Base-by-base conservation (phyloP, 2,329 filamentous ascomycete species). In the Shiraia sp. region DNA sequence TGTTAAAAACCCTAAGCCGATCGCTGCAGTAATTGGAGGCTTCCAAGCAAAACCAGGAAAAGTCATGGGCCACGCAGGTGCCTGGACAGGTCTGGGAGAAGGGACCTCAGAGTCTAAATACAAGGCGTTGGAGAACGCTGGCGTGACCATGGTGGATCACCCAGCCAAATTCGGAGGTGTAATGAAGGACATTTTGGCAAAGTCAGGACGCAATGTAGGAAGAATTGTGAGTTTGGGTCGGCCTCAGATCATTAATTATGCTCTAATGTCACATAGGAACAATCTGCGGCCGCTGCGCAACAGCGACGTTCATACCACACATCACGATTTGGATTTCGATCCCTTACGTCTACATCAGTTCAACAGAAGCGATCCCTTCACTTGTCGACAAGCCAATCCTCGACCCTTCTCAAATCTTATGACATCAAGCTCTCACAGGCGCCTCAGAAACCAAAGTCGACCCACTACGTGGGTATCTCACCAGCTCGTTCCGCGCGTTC, bases 31-130 rank as follows among this genome's bases (percentile, higher is more conserved):
- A 5, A 75, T 91, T 19, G 86, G 80, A 22, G 87, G 88, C 4
- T 71, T 83, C 33, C 71, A 81, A 48, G 84, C 84, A n/a, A 77
- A 79, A 5, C 72, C 75, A 12, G 83, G 83, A 10, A 78, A 79
- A 15, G 78, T 89, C 30, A 90, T 91, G 86, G 88, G 88, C 8
- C 88, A 92, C 64, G 86, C 87, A 8, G 88, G 88, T 30, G 88
- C 88, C 10, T 88, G 87, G 74, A 75, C 77, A 38, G 77, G 82
- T 1, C 77, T 82, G 6, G 85, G 84, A 14, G 86, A 91, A 61
- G 79, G 82, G 3, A 76, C 76, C 45, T 80, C 83, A 0, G 70
- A 75, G 27, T 75, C 77, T n/a, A 92, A 92, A 68, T 81, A 86
- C 45, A 77, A 76, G 29, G 79, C 81, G 2, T 74, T 92, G n/a